These are phyloP conservation scores for Eucalyptus regnans DNA, from an alignment of 345 rosid genomes.

Conservation along the genomic window DNA sequence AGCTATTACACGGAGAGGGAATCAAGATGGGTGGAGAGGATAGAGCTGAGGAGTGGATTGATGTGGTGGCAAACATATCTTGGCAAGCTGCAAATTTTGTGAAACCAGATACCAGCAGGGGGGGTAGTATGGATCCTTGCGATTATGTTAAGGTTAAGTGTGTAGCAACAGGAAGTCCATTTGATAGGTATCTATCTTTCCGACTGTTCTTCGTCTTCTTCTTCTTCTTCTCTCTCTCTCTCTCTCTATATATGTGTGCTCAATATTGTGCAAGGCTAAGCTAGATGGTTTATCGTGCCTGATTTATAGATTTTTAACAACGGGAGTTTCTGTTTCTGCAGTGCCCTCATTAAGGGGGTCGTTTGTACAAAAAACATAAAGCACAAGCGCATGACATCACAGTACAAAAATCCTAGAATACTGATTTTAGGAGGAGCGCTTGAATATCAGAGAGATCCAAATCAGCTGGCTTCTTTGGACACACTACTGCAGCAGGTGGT, in stretches of 20 bases:
- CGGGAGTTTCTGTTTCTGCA: conserved; percentile 23
- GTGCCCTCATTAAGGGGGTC: conserved; percentile 69
- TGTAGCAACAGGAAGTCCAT: conserved; percentile 76
- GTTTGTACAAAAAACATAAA: conserved; percentile 96
- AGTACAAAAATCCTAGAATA: conserved; percentile 79
- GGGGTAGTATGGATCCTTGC: conserved; percentile 99
- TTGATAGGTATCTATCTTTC: conserved; percentile 51
- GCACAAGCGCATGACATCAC: conserved; percentile 99
- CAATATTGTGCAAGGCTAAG: background rate
- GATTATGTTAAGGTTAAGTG: conserved; percentile 95
- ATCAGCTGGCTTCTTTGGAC: conserved; percentile 83
- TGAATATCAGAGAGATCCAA: conserved; percentile 71
- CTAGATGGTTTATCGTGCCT: background rate
- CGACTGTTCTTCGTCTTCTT: background rate
- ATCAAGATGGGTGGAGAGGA: conserved; percentile 37
- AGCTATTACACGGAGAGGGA: conserved; percentile 72
- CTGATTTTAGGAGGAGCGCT: conserved; percentile 91
- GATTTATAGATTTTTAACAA: background rate
- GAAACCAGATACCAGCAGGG: conserved; percentile 93
- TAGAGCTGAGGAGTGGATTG: conserved; percentile 61
- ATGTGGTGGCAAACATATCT: conserved; percentile 64
- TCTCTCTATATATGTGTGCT: background rate
- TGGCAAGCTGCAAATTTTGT: conserved; percentile 97
- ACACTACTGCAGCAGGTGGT: conserved; percentile 83
- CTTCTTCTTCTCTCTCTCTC: background rate